Percentiles rank a stretch among this genome's conserved stretches.
Conservation (phyloP, 108 stramenopile species). For the Seminavis robusta region DNA sequence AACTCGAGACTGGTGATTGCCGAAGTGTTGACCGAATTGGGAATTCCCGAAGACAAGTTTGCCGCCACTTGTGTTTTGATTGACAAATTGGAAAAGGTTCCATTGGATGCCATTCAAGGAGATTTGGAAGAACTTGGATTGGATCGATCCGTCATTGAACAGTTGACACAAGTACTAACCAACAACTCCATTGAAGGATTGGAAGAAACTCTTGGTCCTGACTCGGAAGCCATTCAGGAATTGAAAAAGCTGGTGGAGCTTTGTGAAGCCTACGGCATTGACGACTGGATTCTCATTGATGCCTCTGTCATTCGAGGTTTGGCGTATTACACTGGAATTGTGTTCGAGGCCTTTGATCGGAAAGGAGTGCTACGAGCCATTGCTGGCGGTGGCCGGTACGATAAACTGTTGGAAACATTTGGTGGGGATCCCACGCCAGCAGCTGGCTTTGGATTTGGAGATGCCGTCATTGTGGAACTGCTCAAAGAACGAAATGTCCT, state of each 20-base stretch:
- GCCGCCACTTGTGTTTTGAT: constrained; percentile 95
- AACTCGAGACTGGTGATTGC: constrained; percentile 89
- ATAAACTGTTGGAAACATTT: constrained; percentile 92
- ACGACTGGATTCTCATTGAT: constrained; percentile 94
- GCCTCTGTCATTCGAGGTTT: constrained; percentile 95
- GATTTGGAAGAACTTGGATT: constrained; percentile 90
- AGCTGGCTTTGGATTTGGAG: constrained; percentile 97
- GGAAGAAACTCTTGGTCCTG: constrained; percentile 68
- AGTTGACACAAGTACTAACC: constrained; percentile 76
- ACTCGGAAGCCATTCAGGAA: constrained; percentile 84
- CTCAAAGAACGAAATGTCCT: constrained; percentile 84
- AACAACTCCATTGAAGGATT: constrained; percentile 85
- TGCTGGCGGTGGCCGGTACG: constrained; percentile 97
- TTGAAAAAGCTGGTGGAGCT: constrained; percentile 66
- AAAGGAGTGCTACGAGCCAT: constrained; percentile 94
- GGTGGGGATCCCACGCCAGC: constrained; percentile 94
- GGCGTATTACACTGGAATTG: constrained; percentile 96
- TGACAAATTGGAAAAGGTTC: constrained; percentile 98
- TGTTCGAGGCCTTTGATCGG: constrained; percentile 98
- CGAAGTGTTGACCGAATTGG: constrained; percentile 85
- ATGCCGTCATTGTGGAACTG: constrained; percentile 97
- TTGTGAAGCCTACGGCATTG: constrained; percentile 85
- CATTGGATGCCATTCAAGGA: constrained; percentile 86
- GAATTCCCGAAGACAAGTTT: constrained; percentile 90
- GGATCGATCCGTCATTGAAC: constrained; percentile 71